These are phyloP conservation scores for Fraxinus baroniana DNA, from an alignment of 305 asterid genomes.

Conservation along the genomic window DNA sequence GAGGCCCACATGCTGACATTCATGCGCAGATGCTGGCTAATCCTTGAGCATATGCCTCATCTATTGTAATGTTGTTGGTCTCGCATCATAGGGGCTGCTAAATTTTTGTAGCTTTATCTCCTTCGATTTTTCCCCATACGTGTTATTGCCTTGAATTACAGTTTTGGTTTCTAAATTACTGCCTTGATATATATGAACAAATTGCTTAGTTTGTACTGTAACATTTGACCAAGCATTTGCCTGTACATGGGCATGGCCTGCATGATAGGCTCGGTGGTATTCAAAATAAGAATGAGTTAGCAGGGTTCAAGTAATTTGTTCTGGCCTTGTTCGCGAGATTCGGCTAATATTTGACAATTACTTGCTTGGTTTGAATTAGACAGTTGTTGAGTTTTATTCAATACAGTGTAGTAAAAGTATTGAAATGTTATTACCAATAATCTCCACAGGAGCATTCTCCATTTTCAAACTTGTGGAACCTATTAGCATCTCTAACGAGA, in stretches of 20 bases:
- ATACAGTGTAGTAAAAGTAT: background rate
- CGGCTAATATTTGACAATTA: background rate
- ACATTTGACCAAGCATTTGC: background rate
- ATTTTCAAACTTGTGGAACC: conserved; percentile 50
- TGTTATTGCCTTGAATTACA: conserved; percentile 10
- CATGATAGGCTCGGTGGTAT: background rate
- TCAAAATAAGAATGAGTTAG: background rate
- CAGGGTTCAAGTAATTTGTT: background rate
- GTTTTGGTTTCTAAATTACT: conserved; percentile 14
- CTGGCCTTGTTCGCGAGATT: background rate
- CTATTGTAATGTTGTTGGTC: conserved; percentile 3
- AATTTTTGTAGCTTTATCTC: conserved; percentile 4
- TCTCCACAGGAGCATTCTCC: conserved; percentile 49
- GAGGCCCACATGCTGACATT: conserved; percentile 32
- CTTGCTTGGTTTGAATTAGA: background rate
- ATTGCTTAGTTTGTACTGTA: background rate
- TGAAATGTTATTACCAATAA: conserved; percentile 37
- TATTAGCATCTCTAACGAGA: conserved; percentile 51
- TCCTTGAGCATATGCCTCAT: conserved; percentile 39
- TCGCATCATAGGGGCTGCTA: background rate
- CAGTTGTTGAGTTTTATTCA: background rate
- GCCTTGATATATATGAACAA: background rate
- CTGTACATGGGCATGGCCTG: background rate
- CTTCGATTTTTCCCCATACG: conserved; percentile 5
- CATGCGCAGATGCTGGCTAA: conserved; percentile 60